Evolutionary conservation across 495 filamentous ascomycete species (phyloP), one percentile per base, ranked within the genome.

Genomic region (Hapsidospora chrysogenum): DNA sequence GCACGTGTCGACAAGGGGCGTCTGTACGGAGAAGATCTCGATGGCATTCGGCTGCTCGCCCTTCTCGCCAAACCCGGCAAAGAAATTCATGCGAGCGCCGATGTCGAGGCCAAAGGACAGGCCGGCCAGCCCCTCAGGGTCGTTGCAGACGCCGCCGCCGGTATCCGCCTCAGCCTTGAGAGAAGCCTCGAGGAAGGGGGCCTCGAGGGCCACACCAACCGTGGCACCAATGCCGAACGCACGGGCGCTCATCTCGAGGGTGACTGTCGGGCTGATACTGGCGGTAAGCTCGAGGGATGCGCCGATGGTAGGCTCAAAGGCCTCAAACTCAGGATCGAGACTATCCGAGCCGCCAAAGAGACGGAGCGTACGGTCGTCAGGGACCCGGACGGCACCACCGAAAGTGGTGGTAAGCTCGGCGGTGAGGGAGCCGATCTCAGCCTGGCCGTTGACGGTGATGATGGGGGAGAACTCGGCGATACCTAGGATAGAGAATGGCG

Each of bases 31-130:
- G 13, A 38, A 32, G 9, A 38, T 29, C 5, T 13, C 14, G 5
- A 17, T 22, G 28, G 22, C 16, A 7, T 32, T 32, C 4, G 36
- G 36, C 28, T 22, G 9, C 16, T 38, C 36, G 4, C 2, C n/a
- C 6, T 13, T n/a, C 9, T 17, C 19, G 13, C 36, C 36, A 8
- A 31, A 18, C 10, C 36, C 36, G 5, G 10, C 36, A 21, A 38
- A 38, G 19, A 20, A 27, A 30, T 38, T 29, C 7, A 38, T 16
- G 28, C 32, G 28, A 17, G 19, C 36, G 14, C 36, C 36, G 14
- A 32, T 29, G 16, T 30, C 29, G 4, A 38, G 7, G 15, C 19
- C 29, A 1, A 38, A n/a, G 11, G 17, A 21, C 11, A 38, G 20
- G 16, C 21, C 36, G n/a, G 21, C 36, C n/a, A n/a, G n/a, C n/a